A percentile compares a stretch with the other conserved stretches of the same genome.
Conservation (phyloP, 805 yeast genomes). For the Teunomyces pallodes region DNA sequence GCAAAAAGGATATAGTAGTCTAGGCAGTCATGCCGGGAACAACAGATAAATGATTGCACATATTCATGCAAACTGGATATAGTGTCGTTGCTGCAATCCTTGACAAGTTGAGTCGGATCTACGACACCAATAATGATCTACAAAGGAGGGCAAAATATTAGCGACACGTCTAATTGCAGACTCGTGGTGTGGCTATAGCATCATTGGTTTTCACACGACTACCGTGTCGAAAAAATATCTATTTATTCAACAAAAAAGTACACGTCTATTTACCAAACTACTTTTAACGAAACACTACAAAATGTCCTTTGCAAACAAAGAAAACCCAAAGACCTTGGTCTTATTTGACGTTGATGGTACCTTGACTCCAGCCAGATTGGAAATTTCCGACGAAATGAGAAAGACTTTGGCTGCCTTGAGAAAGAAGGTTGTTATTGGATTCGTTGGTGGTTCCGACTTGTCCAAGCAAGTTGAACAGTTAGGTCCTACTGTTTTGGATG, state of each 20-base stretch:
- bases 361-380: slow-evolving; percentile 92
- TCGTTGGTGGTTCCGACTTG: slow-evolving; percentile 96
- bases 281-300: slow-evolving; percentile 1
- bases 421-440: slow-evolving; percentile 91
- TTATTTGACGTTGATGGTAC: slow-evolving; percentile 99
- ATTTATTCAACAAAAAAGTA: neutral
- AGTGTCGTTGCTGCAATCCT: too few relatives aligned
- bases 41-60: too few relatives aligned
- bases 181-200: neutral
- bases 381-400: slow-evolving; percentile 73
- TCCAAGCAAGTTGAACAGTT: slow-evolving; percentile 94
- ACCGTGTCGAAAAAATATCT: neutral
- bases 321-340: slow-evolving; percentile 82
- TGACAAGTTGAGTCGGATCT: too few relatives aligned
- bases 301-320: slow-evolving; percentile 68
- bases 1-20: too few relatives aligned
- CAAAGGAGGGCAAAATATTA: too few relatives aligned
- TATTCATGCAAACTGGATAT: too few relatives aligned
- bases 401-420: slow-evolving; percentile 70
- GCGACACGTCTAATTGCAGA: too few relatives aligned
- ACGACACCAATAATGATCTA: too few relatives aligned
- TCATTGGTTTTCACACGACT: neutral
- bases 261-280: slow-evolving; percentile 1
- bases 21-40: too few relatives aligned
- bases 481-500: slow-evolving; percentile 69